Evolutionary conservation across 371 early-diverging fungal genomes (phyloP), one percentile per base, ranked within the genome.

Genomic region (Rhizomucor pusillus): DNA sequence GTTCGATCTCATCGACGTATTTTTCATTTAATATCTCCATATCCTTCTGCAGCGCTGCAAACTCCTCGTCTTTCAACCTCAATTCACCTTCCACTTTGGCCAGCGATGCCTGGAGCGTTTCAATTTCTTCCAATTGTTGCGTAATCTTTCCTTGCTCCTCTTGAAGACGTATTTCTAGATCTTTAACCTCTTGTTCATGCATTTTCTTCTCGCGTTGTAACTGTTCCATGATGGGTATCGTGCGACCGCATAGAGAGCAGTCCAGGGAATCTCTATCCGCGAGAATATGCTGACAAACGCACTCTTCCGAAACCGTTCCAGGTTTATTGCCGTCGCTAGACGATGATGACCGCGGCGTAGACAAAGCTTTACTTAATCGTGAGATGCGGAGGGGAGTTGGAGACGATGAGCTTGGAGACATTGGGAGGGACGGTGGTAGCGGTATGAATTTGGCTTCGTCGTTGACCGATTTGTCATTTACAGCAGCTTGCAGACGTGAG

Each of bases 1-100:
- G 85, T 58, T 94, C 93, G 45, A 95, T 92, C 65, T 91, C 92
- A 52, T 91, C 91, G 13, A 90, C 82, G 40, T 84, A 87, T 58
- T 87, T 87, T 34, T 82, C 81, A 57, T 87, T 87, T 24, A 87
- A 47, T 43, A 78, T 39, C 20, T 79, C 67, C 67, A 87, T 74
- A 55, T 85, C 85, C 20, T 57, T 71, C 51, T 81, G 75, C n/a
- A 82, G 59, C 12, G 72, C 70, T 37, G 55, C 44, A 11, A 81
- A 75, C 19, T 79, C 71, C 29, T 69, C 64, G 1, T 78, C 69
- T 55, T 81, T 82, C 9, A 59, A 48, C 14, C 74, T 70, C 25
- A 86, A 56, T 16, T 67, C 66, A 12, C 63, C 43, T 49, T 75
- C 75, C 0, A 84, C 71, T 29, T 77, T 67, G 40, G 71, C 67